Evolutionary conservation across 2,329 filamentous ascomycete species (phyloP), one percentile per base, ranked within the genome.

Genomic region (Trichophyton equinum): DNA sequence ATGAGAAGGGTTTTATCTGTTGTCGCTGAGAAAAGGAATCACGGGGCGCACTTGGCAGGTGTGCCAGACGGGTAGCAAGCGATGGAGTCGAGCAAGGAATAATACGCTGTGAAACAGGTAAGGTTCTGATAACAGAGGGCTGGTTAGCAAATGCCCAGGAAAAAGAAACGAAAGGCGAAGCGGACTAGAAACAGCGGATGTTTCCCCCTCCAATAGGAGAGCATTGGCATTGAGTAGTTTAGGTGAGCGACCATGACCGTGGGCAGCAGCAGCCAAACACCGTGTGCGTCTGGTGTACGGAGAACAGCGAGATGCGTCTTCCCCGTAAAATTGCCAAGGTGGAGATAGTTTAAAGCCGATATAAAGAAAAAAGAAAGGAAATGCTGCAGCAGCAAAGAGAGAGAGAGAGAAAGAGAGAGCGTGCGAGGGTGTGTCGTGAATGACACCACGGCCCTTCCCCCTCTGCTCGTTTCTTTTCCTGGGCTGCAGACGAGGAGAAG

Each of bases 1-100:
- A 55, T 13, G 27, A 55, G 51, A 55, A 55, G 30, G 51, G 51
- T 36, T 55, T 55, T 55, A 55, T 55, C 25, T 33, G 51, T 38
- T 18, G 51, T 33, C 51, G 25, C 38, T 55, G 25, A 36, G 51
- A 55, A 11, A 36, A 36, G 30, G 30, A 36, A 55, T 55, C 51
- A 36, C 27, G 27, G 15, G 51, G 51, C 27, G 30, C 51, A 25
- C 51, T 55, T 55, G 51, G 51, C 51, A 55, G 51, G 6, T n/a
- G 6, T 36, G 51, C 13, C 22, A n/a, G 27, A 27, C n/a, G 51
- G 51, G n/a, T 33, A 55, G 51, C 51, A 55, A 55, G 51, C 27
- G 51, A 55, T 36, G 51, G 15, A 55, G 30, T 36, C 30, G 27
- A 33, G 51, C 51, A 51, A 22, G 46, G 46, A 30, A 51, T 51